phyloP scores from a whole-genome alignment of 768 basidiomycete genomes.

The Leccinellum albellum region DNA sequence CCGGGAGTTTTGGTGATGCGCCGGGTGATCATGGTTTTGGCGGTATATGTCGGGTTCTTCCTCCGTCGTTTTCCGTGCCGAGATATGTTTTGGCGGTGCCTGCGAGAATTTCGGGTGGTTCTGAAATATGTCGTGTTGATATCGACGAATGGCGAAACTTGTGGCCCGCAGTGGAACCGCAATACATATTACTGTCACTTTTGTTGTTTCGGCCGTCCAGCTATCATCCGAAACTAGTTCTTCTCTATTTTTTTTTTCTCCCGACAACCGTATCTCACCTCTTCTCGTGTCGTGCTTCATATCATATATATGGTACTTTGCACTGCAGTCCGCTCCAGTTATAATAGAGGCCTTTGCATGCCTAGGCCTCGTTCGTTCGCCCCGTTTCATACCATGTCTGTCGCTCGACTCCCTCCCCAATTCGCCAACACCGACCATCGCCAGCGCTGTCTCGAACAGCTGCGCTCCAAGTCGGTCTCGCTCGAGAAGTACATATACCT shows the following conservation, averaged over 20 bases:
- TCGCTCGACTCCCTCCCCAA: slow-evolving; percentile 43
- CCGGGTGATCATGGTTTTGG: too few species aligned
- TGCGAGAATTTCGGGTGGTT: too few species aligned
- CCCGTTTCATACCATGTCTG: slow-evolving; percentile 26
- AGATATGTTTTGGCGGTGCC: too few species aligned
- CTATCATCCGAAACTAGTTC: background rate
- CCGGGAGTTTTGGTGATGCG: slow-evolving; percentile 61
- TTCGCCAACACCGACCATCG: slow-evolving; percentile 49
- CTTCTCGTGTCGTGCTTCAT: too few species aligned
- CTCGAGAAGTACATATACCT: slow-evolving; percentile 74
- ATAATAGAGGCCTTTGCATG: background rate
- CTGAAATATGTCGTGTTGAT: too few species aligned
- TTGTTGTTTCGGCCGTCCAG: background rate
- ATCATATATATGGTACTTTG: slow-evolving; percentile 9
- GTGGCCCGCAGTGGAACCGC: too few species aligned
- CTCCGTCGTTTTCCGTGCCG: too few species aligned
- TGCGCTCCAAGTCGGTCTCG: slow-evolving; percentile 51
- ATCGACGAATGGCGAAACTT: too few species aligned
- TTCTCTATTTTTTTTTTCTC: too few species aligned
- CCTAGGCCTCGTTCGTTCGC: background rate
- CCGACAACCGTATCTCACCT: background rate
- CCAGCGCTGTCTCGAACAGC: slow-evolving; percentile 52
- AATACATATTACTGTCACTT: too few species aligned
- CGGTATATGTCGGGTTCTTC: too few species aligned
- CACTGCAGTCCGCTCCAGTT: background rate